Evolutionary conservation across 768 basidiomycete species (phyloP).

Genomic region (Agaricus blazei): DNA sequence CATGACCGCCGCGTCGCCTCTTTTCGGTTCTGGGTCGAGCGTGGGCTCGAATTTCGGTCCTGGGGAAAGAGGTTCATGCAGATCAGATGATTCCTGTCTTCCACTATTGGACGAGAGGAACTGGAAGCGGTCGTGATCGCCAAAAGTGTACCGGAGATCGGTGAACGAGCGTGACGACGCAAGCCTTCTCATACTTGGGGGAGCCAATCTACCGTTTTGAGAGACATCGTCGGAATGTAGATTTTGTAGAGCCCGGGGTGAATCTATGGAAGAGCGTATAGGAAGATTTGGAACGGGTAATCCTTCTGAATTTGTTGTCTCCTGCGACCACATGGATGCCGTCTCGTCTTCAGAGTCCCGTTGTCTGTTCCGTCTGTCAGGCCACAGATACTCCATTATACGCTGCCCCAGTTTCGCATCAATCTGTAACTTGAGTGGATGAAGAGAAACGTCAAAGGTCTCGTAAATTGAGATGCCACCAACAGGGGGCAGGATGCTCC

Average conservation of each 20-base stretch:
- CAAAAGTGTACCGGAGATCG: constrained; percentile 49
- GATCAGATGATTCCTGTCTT: background rate
- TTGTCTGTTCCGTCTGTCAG: constrained; percentile 44
- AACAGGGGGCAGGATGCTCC: constrained; percentile 84
- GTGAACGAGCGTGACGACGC: constrained; percentile 67
- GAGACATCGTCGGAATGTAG: constrained; percentile 5
- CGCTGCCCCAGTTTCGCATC: constrained; percentile 77
- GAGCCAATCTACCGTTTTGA: constrained; percentile 1
- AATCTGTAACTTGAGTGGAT: constrained; percentile 83
- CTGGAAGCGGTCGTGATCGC: constrained; percentile 25
- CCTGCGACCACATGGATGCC: constrained; percentile 16
- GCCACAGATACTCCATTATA: constrained; percentile 89
- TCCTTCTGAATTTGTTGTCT: constrained; percentile 13
- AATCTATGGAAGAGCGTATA: constrained; percentile 46
- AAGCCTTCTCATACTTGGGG: constrained; percentile 45
- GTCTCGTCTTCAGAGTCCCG: constrained; percentile 14
- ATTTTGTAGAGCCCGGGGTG: constrained; percentile 32
- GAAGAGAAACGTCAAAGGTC: constrained; percentile 72
- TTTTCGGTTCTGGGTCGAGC: background rate
- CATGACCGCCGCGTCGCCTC: constrained; percentile 71
- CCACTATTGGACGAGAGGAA: background rate
- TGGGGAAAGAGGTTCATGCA: background rate
- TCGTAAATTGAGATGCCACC: constrained; percentile 92
- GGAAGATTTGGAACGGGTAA: constrained; percentile 19
- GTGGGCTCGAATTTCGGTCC: background rate